Evolutionary conservation across 2,329 filamentous ascomycete genomes (phyloP).

Genomic region (Aspergillus intermedius): DNA sequence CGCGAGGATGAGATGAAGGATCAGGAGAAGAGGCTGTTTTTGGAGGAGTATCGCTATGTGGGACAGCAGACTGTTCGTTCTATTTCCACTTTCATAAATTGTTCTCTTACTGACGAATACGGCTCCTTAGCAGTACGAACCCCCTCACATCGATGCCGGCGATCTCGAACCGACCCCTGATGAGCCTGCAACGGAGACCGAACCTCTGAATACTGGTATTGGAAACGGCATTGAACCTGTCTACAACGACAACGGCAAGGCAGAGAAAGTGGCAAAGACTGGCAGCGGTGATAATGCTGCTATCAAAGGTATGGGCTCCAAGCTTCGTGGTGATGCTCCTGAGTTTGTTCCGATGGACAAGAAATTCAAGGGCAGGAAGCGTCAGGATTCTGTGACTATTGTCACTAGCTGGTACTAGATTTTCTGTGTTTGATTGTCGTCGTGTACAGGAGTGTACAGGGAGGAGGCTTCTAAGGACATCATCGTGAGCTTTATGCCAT

Average conservation of each 20-base stretch:
- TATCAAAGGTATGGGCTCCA: neutral
- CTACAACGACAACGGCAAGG: neutral
- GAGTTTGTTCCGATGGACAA: conserved; percentile 11
- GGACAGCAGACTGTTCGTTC: neutral
- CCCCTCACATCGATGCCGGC: too few relatives aligned
- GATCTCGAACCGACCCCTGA: too few relatives aligned
- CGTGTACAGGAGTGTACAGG: neutral
- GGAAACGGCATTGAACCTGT: too few relatives aligned
- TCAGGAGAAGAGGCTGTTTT: neutral
- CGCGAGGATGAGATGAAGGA: neutral
- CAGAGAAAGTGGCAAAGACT: neutral
- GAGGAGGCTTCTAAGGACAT: too few relatives aligned
- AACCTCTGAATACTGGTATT: too few relatives aligned
- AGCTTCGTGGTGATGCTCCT: conserved; percentile 17
- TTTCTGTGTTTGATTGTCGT: neutral
- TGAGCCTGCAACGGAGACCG: too few relatives aligned
- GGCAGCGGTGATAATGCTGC: too few relatives aligned
- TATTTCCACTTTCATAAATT: neutral
- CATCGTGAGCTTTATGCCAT: too few relatives aligned
- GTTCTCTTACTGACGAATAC: neutral
- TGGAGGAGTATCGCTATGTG: neutral
- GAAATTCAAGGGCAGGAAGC: neutral
- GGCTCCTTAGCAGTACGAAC: too few relatives aligned
- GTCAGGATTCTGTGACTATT: neutral
- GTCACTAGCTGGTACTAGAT: neutral